Conservation (phyloP, 352 stramenopile genomes). For the Phytophthora podocarpi region DNA sequence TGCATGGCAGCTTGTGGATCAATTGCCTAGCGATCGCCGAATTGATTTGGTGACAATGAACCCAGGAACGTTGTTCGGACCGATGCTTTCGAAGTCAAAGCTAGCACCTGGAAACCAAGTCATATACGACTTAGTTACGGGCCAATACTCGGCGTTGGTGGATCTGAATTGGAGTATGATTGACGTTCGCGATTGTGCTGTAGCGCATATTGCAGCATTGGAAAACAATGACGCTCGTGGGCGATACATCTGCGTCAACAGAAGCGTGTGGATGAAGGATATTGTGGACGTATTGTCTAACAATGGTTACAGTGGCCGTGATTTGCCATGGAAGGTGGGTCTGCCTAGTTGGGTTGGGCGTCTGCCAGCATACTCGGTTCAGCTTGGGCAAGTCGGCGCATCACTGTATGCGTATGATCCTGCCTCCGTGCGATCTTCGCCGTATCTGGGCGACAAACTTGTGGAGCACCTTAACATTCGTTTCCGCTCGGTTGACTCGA, state of each 20-base stretch:
- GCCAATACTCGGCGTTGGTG: constrained; percentile 86
- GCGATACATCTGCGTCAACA: constrained; percentile 89
- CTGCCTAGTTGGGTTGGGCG: constrained; percentile 86
- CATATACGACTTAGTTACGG: constrained; percentile 88
- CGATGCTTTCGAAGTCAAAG: constrained; percentile 84
- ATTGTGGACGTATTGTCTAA: constrained; percentile 84
- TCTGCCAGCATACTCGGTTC: constrained; percentile 83
- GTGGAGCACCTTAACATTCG: constrained; percentile 80
- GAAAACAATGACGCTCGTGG: constrained; percentile 86
- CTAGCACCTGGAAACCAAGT: constrained; percentile 84
- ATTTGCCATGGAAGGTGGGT: constrained; percentile 83
- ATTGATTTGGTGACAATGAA: constrained; percentile 91
- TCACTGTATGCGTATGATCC: constrained; percentile 75
- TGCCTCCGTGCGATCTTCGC: constrained; percentile 55
- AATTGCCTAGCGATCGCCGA: constrained; percentile 76
- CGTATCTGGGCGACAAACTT: constrained; percentile 84
- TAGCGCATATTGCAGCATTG: constrained; percentile 79
- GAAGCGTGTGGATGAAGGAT: constrained; percentile 88
- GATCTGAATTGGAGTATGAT: constrained; percentile 90
- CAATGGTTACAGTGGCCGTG: constrained; percentile 86
- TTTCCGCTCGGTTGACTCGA: constrained; percentile 65
- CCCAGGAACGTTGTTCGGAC: constrained; percentile 82
- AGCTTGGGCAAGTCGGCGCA: constrained; percentile 85
- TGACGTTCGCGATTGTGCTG: constrained; percentile 84
- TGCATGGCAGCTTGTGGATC: constrained; percentile 88